Evolutionary conservation across 176 grass and related monocot genomes (phyloP).

Genomic region (Carex parvula): DNA sequence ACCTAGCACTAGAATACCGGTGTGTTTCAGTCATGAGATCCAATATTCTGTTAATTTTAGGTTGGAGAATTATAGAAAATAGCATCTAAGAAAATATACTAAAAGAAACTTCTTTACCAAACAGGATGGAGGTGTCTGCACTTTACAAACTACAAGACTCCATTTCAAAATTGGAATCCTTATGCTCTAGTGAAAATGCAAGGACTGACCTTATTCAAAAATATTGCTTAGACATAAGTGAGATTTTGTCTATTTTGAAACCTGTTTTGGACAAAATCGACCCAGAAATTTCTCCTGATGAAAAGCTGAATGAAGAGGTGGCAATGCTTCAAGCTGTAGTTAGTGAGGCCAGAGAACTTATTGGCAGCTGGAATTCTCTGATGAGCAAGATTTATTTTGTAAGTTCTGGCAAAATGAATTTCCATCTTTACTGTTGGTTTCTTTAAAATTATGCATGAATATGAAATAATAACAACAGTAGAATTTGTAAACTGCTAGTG

Average conservation of each 20-base stretch:
- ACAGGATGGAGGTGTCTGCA: conserved; percentile 40
- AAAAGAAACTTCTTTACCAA: conserved; percentile 1
- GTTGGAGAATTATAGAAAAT: neutral
- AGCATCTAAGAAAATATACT: neutral
- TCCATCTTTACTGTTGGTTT: neutral
- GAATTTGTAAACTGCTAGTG: neutral
- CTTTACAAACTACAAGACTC: conserved; percentile 31
- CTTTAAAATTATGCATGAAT: neutral
- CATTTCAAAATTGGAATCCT: conserved; percentile 35
- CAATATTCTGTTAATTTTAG: neutral
- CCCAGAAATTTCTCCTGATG: conserved; percentile 38
- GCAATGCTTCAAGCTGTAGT: conserved; percentile 54
- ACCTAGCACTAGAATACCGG: neutral
- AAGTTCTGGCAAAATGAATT: conserved; percentile 20
- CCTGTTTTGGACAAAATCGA: conserved; percentile 58
- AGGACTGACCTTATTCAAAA: conserved; percentile 52
- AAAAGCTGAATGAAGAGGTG: conserved; percentile 55
- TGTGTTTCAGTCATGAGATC: neutral
- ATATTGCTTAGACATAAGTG: conserved; percentile 48
- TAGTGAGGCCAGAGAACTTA: conserved; percentile 44
- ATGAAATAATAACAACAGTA: neutral
- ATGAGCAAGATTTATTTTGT: conserved; percentile 92
- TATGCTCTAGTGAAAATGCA: conserved; percentile 39
- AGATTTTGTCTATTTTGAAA: conserved; percentile 44
- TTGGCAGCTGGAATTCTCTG: conserved; percentile 77